Evolutionary conservation across 345 rosid species (phyloP).

Genomic region (Gossypium herbaceum): DNA sequence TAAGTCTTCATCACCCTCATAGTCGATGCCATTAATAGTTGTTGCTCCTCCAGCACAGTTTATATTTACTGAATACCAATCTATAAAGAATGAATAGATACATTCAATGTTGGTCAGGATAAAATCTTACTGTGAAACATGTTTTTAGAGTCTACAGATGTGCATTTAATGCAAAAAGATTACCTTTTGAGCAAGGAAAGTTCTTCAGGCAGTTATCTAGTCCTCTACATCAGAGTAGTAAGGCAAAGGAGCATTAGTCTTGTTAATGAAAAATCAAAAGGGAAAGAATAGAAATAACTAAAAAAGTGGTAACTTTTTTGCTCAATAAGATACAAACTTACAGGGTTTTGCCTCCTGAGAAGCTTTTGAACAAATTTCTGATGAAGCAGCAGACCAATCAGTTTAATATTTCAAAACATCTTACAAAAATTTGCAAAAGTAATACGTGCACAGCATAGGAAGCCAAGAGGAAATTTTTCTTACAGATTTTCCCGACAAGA

Average conservation of each 20-base stretch:
- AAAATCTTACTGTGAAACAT: no score
- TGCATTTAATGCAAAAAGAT: background rate
- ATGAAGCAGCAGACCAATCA: background rate
- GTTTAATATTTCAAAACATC: background rate
- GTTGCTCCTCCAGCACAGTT: slow-evolving; percentile 49
- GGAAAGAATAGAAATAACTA: background rate
- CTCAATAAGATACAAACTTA: background rate
- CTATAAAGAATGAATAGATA: slow-evolving; percentile 10
- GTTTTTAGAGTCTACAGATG: background rate
- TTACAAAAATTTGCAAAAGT: background rate
- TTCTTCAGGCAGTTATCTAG: slow-evolving; percentile 3
- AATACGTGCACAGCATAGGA: background rate
- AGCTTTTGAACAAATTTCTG: slow-evolving; percentile 36
- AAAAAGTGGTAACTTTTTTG: background rate
- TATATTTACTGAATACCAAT: slow-evolving; percentile 29
- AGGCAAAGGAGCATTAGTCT: background rate
- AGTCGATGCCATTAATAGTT: slow-evolving; percentile 19
- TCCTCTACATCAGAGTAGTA: slow-evolving; percentile 8
- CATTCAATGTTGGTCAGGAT: background rate
- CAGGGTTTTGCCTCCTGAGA: slow-evolving; percentile 5
- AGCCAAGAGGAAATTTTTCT: slow-evolving; percentile 12
- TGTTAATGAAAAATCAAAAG: background rate
- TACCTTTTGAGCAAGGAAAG: slow-evolving; percentile 22
- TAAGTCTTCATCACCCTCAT: slow-evolving; percentile 32
- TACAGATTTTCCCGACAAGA: slow-evolving; percentile 39